A percentile compares a stretch with the other conserved stretches of the same genome.
Evolutionary conservation across 306 rosid species (phyloP).

Genomic region (Cicer chorassanicum): DNA sequence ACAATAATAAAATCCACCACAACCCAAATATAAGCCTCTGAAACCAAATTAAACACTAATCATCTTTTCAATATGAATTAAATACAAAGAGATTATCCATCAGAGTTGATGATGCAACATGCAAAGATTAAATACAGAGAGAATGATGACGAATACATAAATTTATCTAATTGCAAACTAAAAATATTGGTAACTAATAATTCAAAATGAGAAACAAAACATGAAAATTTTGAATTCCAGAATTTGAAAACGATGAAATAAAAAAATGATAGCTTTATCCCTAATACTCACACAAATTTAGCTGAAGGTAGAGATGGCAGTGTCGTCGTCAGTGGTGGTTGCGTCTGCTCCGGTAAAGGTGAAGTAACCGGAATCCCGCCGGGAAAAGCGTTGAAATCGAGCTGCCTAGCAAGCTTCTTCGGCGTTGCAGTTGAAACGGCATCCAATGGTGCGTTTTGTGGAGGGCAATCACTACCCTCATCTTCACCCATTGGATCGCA

Average conservation of each 20-base stretch:
- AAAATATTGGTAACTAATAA: background rate
- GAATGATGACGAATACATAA: background rate
- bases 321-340: background rate
- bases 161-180: background rate
- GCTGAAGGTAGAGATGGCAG: constrained; percentile 49
- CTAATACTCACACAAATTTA: constrained; percentile 70
- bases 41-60: constrained; percentile 1
- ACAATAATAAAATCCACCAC: background rate
- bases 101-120: background rate
- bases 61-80: background rate
- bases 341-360: constrained; percentile 48
- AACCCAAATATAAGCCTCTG: background rate
- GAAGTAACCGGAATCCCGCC: constrained; percentile 54
- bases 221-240: constrained; percentile 12
- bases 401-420: constrained; percentile 97
- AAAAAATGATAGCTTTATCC: background rate
- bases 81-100: background rate
- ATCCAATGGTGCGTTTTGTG: constrained; percentile 61
- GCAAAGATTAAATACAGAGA: constrained; percentile 11
- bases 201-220: background rate
- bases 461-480: constrained; percentile 68
- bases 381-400: constrained; percentile 75
- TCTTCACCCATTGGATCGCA: constrained; percentile 77
- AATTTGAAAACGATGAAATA: constrained; percentile 1
- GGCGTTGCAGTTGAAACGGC: constrained; percentile 37